Percentiles rank a stretch among this genome's conserved stretches.
Conservation (phyloP, 768 basidiomycete species). For the Mrakia gelida region DNA sequence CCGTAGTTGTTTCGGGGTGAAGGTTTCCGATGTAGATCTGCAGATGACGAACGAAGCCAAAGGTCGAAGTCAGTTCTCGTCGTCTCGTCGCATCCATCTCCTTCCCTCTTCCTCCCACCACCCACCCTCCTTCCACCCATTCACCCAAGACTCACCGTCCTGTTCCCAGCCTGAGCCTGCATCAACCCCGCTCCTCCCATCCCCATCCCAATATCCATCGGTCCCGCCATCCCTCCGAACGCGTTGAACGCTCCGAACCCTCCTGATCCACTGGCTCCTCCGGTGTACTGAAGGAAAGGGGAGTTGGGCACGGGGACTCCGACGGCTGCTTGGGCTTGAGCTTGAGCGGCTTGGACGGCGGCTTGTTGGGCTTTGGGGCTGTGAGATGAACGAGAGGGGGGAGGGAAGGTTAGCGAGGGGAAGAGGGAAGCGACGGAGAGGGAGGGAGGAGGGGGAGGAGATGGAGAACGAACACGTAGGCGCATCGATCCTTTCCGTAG, state of each 20-base stretch:
- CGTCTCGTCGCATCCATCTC: not conserved
- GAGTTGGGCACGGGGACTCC: slow-evolving; percentile 41
- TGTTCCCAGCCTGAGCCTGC: slow-evolving; percentile 62
- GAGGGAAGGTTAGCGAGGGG: slow-evolving; percentile 41
- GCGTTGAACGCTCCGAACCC: slow-evolving; percentile 32
- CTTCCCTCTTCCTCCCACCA: too few species aligned
- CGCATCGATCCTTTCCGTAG: slow-evolving; percentile 95
- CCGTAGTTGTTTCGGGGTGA: slow-evolving; percentile 88
- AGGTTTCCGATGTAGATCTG: slow-evolving; percentile 56
- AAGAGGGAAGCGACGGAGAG: not conserved
- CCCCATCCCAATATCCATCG: slow-evolving; percentile 36
- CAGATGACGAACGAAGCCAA: not conserved
- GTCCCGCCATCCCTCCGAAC: slow-evolving; percentile 30
- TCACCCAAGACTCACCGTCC: slow-evolving; percentile 70
- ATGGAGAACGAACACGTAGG: slow-evolving; percentile 29
- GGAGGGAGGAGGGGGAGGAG: too few species aligned
- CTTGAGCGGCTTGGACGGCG: slow-evolving; percentile 58
- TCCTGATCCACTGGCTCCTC: not conserved
- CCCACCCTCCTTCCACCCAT: not conserved
- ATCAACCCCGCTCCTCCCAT: slow-evolving; percentile 35
- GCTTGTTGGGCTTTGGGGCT: slow-evolving; percentile 67
- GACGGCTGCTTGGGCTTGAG: slow-evolving; percentile 43
- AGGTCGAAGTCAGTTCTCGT: not conserved
- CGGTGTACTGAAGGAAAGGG: slow-evolving; percentile 35
- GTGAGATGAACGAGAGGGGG: not conserved